Base-by-base conservation (phyloP, 73 alveolate genomes). In the Stentor roeselii region DNA sequence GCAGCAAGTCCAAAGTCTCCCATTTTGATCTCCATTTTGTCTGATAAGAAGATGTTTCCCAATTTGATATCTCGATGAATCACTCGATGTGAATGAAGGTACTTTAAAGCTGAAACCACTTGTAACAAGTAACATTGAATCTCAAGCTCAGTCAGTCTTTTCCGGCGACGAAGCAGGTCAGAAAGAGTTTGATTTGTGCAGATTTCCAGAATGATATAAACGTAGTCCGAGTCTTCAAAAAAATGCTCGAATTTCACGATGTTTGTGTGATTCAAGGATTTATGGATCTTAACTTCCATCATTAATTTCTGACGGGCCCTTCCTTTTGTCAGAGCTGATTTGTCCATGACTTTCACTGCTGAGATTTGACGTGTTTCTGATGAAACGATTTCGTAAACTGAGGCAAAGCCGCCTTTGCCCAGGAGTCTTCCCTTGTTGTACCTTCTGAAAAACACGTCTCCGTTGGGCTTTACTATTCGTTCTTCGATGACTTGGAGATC, bases 211-310 rank as follows among this genome's bases (percentile, higher is more conserved):
- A 95, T 75, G 34, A 95, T 91, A 86, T 94, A 95, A 1, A 94
- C 98, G 78, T 93, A 90, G 75, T 92, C 98, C 14, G 94, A 86
- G 77, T 95, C 99, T 83, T 95, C 99, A 67, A 95, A 95, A 84
- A 92, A 99, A 94, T 95, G 99, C 78, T 96, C 98, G 88, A 95
- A 96, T 37, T 95, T 94, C 3, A 95, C 99, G 31, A 96, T 92
- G 84, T 96, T 90, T 3, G 92, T 86, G 85, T 96, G 97, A 82
- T 96, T 95, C 59, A 95, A 86, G 58, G 97, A 88, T 84, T 96
- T 93, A 89, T 96, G 99, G 61, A 96, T 93, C 85, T 96, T 96
- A 78, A 96, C 95, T 86, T 96, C 99, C n/a, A n/a, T 88, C 93
- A 89, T 90, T 42, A 93, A 89, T 89, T 91, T 93, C 78, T 93